Evolutionary conservation across 2,329 filamentous ascomycete genomes (phyloP), one percentile per base, ranked within the genome.

Genomic region (Aspergillus brasiliensis): DNA sequence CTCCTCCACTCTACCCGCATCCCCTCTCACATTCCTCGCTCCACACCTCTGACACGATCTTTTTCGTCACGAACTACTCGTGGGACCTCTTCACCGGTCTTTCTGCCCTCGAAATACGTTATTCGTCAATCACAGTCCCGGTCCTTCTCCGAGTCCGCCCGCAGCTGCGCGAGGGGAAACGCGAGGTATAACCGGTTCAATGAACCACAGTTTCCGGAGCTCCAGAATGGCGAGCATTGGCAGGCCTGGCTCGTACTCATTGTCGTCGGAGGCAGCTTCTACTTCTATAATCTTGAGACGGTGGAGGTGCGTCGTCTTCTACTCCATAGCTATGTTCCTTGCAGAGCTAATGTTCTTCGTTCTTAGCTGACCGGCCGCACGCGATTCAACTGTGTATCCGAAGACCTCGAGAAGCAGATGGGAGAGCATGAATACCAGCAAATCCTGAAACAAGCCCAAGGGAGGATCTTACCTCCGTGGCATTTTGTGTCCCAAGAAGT

Each of bases 371-470:
- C 84, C 1, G 82, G 82, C 5, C 81, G 86, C 2, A 76, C 81
- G 40, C 81, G 86, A 19, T 88, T 88, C 77, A 88, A 87, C 65
- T 79, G 84, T 58, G 71, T 87, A 13, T 77, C 78, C 1, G 69
- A 78, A 1, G 65, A 73, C 0, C 67, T 71, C 5, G 85, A 87
- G 68, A 68, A 82, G 37, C 66, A 68, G 15, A 68, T 73, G 57
- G 81, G 80, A 1, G 61, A 76, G 42, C 63, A 77, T 51, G 75
- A 76, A 38, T 86, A 85, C 64, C 67, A 78, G 3, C 71, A 83
- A 64, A 74, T 83, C 0, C 70, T 86, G 55, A 67, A 78, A 51
- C 63, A 84, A 58, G 83, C 79, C 58, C 68, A 72, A 3, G 76
- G 75, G 0, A 71, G 71, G 38, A 78, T 88, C 31, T 73, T 88